Evolutionary conservation across 2,329 filamentous ascomycete genomes (phyloP).

Genomic region (Cadophora sp.): DNA sequence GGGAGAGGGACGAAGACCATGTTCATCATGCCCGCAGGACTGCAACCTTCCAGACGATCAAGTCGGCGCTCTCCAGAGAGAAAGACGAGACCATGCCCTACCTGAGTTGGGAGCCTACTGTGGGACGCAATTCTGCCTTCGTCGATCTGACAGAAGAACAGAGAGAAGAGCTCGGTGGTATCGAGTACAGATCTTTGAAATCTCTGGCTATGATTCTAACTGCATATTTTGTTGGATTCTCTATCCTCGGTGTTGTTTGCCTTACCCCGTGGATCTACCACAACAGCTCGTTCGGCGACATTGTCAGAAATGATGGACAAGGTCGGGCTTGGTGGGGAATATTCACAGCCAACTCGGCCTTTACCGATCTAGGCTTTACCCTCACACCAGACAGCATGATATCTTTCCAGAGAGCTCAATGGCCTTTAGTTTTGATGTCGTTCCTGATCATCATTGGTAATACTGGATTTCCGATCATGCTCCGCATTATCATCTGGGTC

Average conservation of each 20-base stretch:
- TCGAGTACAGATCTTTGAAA: slow-evolving; percentile 93
- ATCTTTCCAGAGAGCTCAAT: slow-evolving; percentile 80
- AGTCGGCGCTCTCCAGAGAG: slow-evolving; percentile 49
- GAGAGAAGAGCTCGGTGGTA: slow-evolving; percentile 92
- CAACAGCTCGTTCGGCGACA: slow-evolving; percentile 63
- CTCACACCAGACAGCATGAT: slow-evolving; percentile 94
- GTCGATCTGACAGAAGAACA: slow-evolving; percentile 88
- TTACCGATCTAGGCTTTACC: slow-evolving; percentile 95
- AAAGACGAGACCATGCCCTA: slow-evolving; percentile 78
- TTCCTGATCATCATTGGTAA: slow-evolving; percentile 96
- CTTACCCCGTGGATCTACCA: slow-evolving; percentile 82
- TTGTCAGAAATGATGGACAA: slow-evolving; percentile 68
- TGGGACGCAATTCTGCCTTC: slow-evolving; percentile 93
- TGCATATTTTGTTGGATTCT: slow-evolving; percentile 84
- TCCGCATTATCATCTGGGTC: slow-evolving; percentile 91
- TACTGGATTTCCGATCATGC: slow-evolving; percentile 93
- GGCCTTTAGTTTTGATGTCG: slow-evolving; percentile 77
- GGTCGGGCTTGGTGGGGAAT: slow-evolving; percentile 88
- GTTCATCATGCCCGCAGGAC: slow-evolving; percentile 30
- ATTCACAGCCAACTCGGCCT: slow-evolving; percentile 85
- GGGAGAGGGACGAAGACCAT: slow-evolving; percentile 41
- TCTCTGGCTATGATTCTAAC: slow-evolving; percentile 81
- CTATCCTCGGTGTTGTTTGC: slow-evolving; percentile 75
- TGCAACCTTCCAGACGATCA: slow-evolving; percentile 64
- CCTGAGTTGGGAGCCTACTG: slow-evolving; percentile 90